Evolutionary conservation across 257 asterid species (phyloP), one percentile per base, ranked within the genome.

Genomic region (Solanum sejunctum): DNA sequence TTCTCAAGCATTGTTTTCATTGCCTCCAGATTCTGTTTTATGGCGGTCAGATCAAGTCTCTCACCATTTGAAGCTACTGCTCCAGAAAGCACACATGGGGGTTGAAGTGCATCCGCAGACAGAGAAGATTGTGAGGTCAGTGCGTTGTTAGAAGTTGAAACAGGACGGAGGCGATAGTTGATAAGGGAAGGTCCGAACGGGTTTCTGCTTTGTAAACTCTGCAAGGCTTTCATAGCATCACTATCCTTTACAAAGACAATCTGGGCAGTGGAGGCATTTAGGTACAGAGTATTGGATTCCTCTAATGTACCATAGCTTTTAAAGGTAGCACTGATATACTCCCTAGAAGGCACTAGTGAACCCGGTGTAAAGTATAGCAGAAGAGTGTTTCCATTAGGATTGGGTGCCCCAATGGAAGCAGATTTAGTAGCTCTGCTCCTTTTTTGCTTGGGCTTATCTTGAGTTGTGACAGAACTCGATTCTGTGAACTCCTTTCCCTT

Each of bases 1-100:
- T 91, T 94, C 89, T 93, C 95, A 90, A 96, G 85, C 85, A 91
- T 84, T 72, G 87, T 23, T 66, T 89, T 93, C 99, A 96, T 96
- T 92, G 82, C 91, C 88, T 94, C 98, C 85, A 93, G 95, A 23
- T 93, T 93, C 94, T 88, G 84, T 87, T 86, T 94, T 39, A 94
- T 94, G 43, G 75, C 64, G 3, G 89, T 72, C 17, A 96, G 86
- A 77, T 92, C 92, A 16, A 91, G 93, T 36, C 58, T 61, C 72
- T 88, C 92, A 12, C 77, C 84, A 12, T 57, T 45, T 11, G 28
- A 69, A 71, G 85, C 84, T 16, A 16, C 60, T 45, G 69, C 21
- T 58, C 67, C 86, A 75, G 87, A 39, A 64, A 70, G 80, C 84
- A 82, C 84, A 17, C 60, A 60, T 3, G 75, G 83, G 56, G 84